Base-by-base conservation (phyloP, 2,329 filamentous ascomycete species). In the Fusarium sp. region DNA sequence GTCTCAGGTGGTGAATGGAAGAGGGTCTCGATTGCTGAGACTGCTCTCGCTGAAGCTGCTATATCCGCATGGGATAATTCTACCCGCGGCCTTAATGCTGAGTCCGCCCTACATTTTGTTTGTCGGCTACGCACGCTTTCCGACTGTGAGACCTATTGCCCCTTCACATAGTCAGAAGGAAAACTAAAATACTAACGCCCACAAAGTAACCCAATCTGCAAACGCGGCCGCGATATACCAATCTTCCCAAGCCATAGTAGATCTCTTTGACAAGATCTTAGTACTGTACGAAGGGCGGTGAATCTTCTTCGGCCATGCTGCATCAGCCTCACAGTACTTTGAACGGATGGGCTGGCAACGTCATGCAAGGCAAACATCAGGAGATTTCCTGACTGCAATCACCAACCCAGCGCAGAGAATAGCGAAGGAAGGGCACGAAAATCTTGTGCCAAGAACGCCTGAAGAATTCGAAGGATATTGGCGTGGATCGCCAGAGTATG, bases 11-110 rank as follows among this genome's bases (percentile, higher is more conserved):
- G 91, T 40, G 91, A 93, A 78, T 84, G 90, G 59, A 95, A 96
- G 82, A 89, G 94, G 78, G 93, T 96, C 8, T 92, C 89, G 46
- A 94, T 96, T 69, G 92, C 91, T 1, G 93, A 96, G 79, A 93
- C 92, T 69, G 86, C 91, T 59, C 83, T 94, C 14, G 90, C 90
- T 29, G 83, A 84, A 42, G 87, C 88, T 1, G 86, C 86, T 0
- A 79, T 89, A 43, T 77, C 74, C 6, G 81, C 80, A 2, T 96
- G 93, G 92, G 93, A 92, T 66, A 93, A 93, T 70, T 83, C 83
- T 32, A 95, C 92, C 0, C 85, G 87, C 55, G 92, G 92, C 14
- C 83, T 95, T 3, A 92, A 95, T 77, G 89, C 90, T 1, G 89
- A 89, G 18, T 94, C 90, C 0, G 92, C 92, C 0, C 80, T 93